phyloP scores from a whole-genome alignment of 495 filamentous ascomycete species.

The Neurospora intermedia region DNA sequence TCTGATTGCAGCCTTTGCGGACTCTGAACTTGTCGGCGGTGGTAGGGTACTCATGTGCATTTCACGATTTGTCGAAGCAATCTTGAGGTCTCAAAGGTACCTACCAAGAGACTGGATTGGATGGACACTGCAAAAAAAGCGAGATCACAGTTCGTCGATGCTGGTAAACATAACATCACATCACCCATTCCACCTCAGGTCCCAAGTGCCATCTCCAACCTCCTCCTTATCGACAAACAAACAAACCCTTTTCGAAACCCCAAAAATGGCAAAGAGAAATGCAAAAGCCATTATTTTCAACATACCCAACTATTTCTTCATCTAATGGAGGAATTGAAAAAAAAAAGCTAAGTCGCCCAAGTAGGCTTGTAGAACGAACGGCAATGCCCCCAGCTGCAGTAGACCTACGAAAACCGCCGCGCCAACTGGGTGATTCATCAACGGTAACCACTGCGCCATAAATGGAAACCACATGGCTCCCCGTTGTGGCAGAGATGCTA shows the following conservation, averaged over 20 bases:
- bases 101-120: not conserved
- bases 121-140: not conserved
- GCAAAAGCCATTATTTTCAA: not conserved
- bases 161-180: not conserved
- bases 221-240: not conserved
- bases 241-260: not conserved
- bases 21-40: no score
- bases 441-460: not conserved
- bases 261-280: not conserved
- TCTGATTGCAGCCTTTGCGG: no score
- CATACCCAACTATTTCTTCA: rapidly evolving
- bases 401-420: not conserved
- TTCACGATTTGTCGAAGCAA: not conserved
- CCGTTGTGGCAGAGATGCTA: not conserved
- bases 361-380: not conserved
- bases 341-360: not conserved
- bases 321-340: no score
- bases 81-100: not conserved
- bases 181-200: not conserved
- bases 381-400: not conserved
- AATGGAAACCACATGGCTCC: not conserved
- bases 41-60: no score
- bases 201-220: not conserved
- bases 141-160: not conserved
- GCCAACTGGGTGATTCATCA: not conserved